These are phyloP conservation scores for Fusarium kyushuense DNA, from an alignment of 2,329 filamentous ascomycete genomes.

Conservation along the genomic window DNA sequence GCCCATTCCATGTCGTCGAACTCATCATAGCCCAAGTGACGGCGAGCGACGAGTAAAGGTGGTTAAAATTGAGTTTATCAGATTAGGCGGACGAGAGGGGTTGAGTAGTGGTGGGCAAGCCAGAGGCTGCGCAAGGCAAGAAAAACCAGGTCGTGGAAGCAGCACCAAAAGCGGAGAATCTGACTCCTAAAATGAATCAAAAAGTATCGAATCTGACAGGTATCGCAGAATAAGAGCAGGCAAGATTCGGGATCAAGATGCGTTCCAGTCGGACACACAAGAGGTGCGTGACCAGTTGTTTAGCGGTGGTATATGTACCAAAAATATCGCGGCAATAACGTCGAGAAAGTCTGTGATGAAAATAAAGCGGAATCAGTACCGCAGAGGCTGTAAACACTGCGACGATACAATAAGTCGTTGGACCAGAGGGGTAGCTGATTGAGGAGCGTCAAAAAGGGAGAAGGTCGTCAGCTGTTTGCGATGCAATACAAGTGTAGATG, in stretches of 20 bases:
- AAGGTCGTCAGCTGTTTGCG: slow-evolving; percentile 23
- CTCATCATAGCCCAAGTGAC: slow-evolving; percentile 60
- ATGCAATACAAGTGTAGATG: background rate
- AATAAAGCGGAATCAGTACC: background rate
- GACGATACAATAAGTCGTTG: slow-evolving; percentile 5
- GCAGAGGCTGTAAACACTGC: background rate
- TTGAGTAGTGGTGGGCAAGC: slow-evolving; percentile 13
- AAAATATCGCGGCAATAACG: slow-evolving; percentile 33
- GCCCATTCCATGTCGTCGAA: slow-evolving; percentile 66
- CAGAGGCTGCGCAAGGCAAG: slow-evolving; percentile 18
- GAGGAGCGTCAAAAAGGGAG: slow-evolving; percentile 5
- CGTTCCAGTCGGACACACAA: slow-evolving; percentile 26
- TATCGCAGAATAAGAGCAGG: slow-evolving; percentile 18
- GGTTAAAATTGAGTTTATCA: slow-evolving; percentile 20
- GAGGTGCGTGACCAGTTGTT: slow-evolving; percentile 25
- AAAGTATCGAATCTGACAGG: slow-evolving; percentile 10
- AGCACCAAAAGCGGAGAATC: slow-evolving; percentile 35
- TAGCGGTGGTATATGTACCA: slow-evolving; percentile 30
- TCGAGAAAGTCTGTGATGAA: slow-evolving; percentile 28
- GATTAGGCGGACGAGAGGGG: slow-evolving; percentile 28
- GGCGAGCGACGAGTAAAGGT: slow-evolving; percentile 27
- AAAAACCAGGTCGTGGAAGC: slow-evolving; percentile 12
- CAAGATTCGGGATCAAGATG: slow-evolving; percentile 26
- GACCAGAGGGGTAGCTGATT: background rate
- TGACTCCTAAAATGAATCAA: background rate